Evolutionary conservation across 2,329 filamentous ascomycete species (phyloP).

Genomic region (Periconia sp.): DNA sequence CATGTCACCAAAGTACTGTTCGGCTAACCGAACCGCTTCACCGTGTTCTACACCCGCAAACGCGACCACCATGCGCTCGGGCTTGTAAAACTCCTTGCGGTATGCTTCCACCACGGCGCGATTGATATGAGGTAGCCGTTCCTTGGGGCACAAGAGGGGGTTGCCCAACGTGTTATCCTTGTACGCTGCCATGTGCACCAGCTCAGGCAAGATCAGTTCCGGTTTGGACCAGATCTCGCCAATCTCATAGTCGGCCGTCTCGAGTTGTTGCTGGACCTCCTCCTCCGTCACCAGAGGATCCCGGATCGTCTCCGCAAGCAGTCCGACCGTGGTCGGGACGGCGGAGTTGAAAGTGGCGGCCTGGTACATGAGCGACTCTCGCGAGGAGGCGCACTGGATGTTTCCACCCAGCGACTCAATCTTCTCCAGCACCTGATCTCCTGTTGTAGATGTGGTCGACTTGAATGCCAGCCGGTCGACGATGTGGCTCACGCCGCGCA

Average conservation of each 20-base stretch:
- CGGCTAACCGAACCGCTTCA: constrained; percentile 75
- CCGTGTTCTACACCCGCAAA: constrained; percentile 88
- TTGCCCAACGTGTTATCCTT: constrained; percentile 96
- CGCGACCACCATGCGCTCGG: constrained; percentile 89
- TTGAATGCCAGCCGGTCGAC: constrained; percentile 97
- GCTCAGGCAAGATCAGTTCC: constrained; percentile 89
- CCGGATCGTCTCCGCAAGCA: constrained; percentile 92
- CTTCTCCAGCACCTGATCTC: constrained; percentile 83
- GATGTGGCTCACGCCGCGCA: constrained; percentile 92
- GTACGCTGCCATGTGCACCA: constrained; percentile 93
- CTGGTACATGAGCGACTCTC: constrained; percentile 98
- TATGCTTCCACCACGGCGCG: constrained; percentile 75
- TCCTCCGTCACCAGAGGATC: constrained; percentile 81
- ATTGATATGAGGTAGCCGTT: constrained; percentile 75
- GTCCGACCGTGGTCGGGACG: constrained; percentile 76
- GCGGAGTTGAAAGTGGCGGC: constrained; percentile 95
- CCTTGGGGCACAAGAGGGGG: constrained; percentile 85
- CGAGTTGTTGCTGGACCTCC: constrained; percentile 83
- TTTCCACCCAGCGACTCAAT: constrained; percentile 91
- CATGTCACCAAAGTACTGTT: constrained; percentile 94
- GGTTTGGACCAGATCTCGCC: constrained; percentile 97
- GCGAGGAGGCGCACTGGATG: constrained; percentile 92
- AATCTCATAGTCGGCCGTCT: constrained; percentile 94
- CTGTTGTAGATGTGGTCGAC: constrained; percentile 68
- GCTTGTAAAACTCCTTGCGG: constrained; percentile 78